Percentiles rank a stretch among this genome's conserved stretches.
These are phyloP conservation scores for Hanseniaspora hatyaiensis DNA, from an alignment of 805 yeast species.

Conservation along the genomic window DNA sequence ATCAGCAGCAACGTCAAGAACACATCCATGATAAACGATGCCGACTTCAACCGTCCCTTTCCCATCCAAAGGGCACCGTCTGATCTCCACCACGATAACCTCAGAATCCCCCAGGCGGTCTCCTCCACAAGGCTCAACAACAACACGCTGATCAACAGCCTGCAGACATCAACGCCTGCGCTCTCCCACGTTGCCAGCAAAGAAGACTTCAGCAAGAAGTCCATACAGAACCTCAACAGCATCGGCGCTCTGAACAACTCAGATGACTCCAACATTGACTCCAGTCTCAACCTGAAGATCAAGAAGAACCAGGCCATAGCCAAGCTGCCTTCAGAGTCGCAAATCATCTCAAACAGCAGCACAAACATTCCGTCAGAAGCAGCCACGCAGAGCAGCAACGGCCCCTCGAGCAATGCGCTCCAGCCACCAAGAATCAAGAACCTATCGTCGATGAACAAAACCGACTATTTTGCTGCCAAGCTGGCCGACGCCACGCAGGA, in stretches of 20 bases:
- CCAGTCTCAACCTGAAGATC: background rate
- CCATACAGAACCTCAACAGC: background rate
- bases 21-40: too few species aligned
- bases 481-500: slow-evolving; percentile 80
- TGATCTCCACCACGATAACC: slow-evolving; percentile 1
- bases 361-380: too few species aligned
- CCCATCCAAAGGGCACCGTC: slow-evolving; percentile 10
- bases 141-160: background rate
- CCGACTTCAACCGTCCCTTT: background rate
- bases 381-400: too few species aligned
- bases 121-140: slow-evolving; percentile 1
- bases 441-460: slow-evolving; percentile 33
- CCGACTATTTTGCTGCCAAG: slow-evolving; percentile 90
- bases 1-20: too few species aligned
- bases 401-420: too few species aligned
- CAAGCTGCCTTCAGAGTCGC: slow-evolving; percentile 12
- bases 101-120: slow-evolving; percentile 4
- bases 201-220: slow-evolving; percentile 10
- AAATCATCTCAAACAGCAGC: slow-evolving; percentile 2
- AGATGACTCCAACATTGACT: slow-evolving; percentile 6
- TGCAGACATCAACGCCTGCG: slow-evolving; percentile 4
- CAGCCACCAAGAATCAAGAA: slow-evolving; percentile 15
- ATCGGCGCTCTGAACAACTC: background rate
- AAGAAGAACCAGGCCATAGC: slow-evolving; percentile 5
- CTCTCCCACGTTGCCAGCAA: background rate